These are phyloP conservation scores for Paulownia fortunei DNA, from an alignment of 257 asterid species.

Conservation along the genomic window DNA sequence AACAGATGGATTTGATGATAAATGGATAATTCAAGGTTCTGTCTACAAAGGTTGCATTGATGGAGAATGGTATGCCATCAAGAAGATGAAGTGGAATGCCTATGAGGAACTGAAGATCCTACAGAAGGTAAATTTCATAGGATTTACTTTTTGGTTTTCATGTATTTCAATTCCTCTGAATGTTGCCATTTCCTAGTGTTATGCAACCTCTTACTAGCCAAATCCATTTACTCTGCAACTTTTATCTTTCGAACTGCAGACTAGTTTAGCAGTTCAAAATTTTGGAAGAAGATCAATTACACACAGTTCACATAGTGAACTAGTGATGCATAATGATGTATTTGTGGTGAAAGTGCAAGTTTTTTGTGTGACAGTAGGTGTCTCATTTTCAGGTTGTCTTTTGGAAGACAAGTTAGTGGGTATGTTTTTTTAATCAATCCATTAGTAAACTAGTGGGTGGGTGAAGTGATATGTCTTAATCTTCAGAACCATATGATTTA, in stretches of 20 bases:
- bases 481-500: conserved; percentile 26
- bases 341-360: too few species aligned
- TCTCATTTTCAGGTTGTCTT: conserved; percentile 26
- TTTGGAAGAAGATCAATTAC: too few species aligned
- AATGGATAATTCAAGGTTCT: conserved; percentile 73
- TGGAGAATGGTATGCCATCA: conserved; percentile 82
- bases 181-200: neutral
- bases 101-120: conserved; percentile 93
- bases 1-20: conserved; percentile 74
- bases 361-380: neutral
- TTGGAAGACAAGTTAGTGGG: neutral
- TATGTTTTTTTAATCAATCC: conserved; percentile 6
- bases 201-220: neutral
- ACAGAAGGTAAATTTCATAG: conserved; percentile 68
- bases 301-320: neutral
- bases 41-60: conserved; percentile 76
- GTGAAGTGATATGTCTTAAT: conserved; percentile 50
- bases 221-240: too few species aligned
- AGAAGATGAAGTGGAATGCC: conserved; percentile 99
- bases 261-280: too few species aligned
- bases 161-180: neutral
- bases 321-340: neutral
- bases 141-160: neutral
- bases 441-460: conserved; percentile 38
- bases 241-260: too few species aligned